phyloP scores from a whole-genome alignment of 257 asterid genomes.

The Nicotiana tabacum region DNA sequence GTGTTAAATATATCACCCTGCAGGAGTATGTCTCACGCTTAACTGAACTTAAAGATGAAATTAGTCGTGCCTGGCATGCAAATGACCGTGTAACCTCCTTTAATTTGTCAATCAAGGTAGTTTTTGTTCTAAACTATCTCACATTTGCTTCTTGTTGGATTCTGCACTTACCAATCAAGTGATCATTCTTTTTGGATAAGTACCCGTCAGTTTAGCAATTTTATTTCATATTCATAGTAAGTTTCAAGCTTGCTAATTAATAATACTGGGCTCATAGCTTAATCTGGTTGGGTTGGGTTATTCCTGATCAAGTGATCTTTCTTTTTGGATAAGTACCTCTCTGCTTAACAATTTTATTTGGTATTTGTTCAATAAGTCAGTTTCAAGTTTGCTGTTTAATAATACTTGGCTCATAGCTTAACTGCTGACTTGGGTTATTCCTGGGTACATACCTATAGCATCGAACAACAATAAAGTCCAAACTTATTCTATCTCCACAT shows the following conservation, averaged over 20 bases:
- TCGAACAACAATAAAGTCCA: not conserved
- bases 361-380: not conserved
- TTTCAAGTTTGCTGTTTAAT: slow-evolving; percentile 2
- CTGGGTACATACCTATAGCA: not conserved
- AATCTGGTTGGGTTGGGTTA: not conserved
- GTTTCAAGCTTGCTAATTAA: not conserved
- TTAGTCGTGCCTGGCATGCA: slow-evolving; percentile 62
- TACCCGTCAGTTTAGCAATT: not conserved
- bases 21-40: slow-evolving; percentile 62
- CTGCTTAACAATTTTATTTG: not conserved
- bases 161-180: not conserved
- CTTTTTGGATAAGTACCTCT: not conserved
- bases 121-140: slow-evolving; percentile 5
- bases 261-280: not conserved
- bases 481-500: not conserved
- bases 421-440: not conserved
- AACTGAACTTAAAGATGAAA: slow-evolving; percentile 62
- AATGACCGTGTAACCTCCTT: slow-evolving; percentile 75
- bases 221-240: not conserved
- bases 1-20: slow-evolving; percentile 46
- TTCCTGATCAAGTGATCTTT: not conserved
- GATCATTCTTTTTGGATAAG: not conserved
- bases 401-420: not conserved
- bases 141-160: slow-evolving; percentile 1
- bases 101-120: slow-evolving; percentile 80